These are phyloP conservation scores for Clonostachys chloroleuca DNA, from an alignment of 2,329 filamentous ascomycete species.

Conservation along the genomic window DNA sequence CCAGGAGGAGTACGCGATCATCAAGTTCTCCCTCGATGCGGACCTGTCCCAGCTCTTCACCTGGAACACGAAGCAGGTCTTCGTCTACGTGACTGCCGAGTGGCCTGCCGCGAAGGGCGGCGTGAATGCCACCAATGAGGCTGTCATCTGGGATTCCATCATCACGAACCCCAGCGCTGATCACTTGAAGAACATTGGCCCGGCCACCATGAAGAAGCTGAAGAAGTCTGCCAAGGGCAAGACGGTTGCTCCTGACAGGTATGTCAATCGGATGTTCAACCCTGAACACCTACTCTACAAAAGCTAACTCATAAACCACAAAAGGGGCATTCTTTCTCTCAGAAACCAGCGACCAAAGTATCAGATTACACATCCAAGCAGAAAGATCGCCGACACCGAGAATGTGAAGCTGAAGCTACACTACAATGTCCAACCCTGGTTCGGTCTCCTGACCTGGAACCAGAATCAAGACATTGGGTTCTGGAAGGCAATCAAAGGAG, in stretches of 20 bases:
- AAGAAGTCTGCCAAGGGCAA: constrained; percentile 55
- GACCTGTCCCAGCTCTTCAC: constrained; percentile 92
- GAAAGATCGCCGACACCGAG: constrained; percentile 67
- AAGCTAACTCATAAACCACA: background rate
- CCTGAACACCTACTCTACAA: background rate
- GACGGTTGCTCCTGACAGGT: constrained; percentile 54
- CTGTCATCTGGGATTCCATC: constrained; percentile 94
- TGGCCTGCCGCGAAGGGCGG: constrained; percentile 37
- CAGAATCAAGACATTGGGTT: constrained; percentile 40
- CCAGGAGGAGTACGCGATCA: constrained; percentile 92
- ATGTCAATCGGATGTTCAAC: constrained; percentile 8
- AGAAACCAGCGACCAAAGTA: constrained; percentile 92
- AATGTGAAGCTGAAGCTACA: constrained; percentile 78
- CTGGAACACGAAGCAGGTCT: constrained; percentile 99
- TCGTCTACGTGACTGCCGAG: constrained; percentile 89
- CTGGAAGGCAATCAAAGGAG: constrained; percentile 64
- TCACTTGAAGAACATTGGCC: constrained; percentile 57
- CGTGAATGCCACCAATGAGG: constrained; percentile 54
- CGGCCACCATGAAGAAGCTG: constrained; percentile 58
- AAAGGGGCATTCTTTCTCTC: constrained; percentile 66
- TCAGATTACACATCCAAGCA: constrained; percentile 86
- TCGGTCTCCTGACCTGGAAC: constrained; percentile 84
- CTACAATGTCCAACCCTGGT: constrained; percentile 98
- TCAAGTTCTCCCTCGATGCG: constrained; percentile 88
- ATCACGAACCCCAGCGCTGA: constrained; percentile 70